Evolutionary conservation across 768 basidiomycete genomes (phyloP), one percentile per base, ranked within the genome.

Genomic region (Mrakia blollopis): DNA sequence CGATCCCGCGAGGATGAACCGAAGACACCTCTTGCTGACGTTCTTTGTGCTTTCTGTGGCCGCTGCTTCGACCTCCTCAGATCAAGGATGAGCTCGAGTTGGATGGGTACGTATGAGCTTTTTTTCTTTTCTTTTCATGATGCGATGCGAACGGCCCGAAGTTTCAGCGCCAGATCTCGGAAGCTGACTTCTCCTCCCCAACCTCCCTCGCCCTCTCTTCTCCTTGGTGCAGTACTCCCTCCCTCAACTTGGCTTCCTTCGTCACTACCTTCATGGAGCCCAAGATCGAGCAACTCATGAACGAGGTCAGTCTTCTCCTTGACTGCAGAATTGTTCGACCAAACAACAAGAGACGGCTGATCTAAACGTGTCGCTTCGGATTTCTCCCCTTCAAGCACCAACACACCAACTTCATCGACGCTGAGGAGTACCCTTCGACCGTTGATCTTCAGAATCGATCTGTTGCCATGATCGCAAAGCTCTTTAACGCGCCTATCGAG

Each of bases 261-360:
- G 80, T 80, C 8, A 79, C 78, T 11, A 80, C 80, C 28, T 80
- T 72, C 47, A 80, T 80, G 80, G 80, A 80, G 21, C 60, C 70
- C 2, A 16, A 75, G 21, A 79, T 79, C 13, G 79, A 79, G 60
- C 63, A 79, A 57, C 77, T 80, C 39, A 80, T 80, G 80, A 61
- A 54, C 14, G 67, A 57, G 37, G n/a, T 28, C 11, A 28, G 70
- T 37, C 39, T n/a, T 11, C 47, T 18, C 8, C 28, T 14, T 3
- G 23, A 30, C n/a, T 35, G 32, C 11, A 13, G n/a, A 21, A n/a
- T n/a, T n/a, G n/a, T 30, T 25, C 25, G 65, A n/a, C 23, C 1
- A 32, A 9, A 21, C 39, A 23, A 44, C n/a, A n/a, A n/a, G n/a
- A n/a, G n/a, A 44, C 1, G 7, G 39, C 65, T 68, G 65, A 68